A percentile compares a stretch with the other conserved stretches of the same genome.
Conservation (phyloP, 768 basidiomycete species). For the Macrocybe gigantea region DNA sequence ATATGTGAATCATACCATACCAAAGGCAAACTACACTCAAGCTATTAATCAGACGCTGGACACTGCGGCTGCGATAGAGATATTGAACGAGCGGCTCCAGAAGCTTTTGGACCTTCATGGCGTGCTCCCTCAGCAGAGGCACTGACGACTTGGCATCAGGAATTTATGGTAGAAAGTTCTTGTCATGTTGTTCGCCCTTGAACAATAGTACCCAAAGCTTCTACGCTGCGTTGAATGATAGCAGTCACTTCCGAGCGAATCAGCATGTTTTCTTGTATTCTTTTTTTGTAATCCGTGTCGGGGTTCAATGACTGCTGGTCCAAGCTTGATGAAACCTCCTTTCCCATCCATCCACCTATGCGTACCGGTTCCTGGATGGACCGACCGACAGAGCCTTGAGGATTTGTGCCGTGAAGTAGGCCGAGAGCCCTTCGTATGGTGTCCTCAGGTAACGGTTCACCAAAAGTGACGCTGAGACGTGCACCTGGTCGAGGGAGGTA, state of each 20-base stretch:
- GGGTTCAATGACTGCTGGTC: not conserved
- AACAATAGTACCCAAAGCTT: slow-evolving; percentile 35
- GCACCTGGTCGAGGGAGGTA: slow-evolving; percentile 59
- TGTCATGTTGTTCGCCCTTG: no score
- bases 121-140: slow-evolving; percentile 3
- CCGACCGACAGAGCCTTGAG: not conserved
- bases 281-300: not conserved
- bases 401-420: not conserved
- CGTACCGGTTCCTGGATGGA: slow-evolving; percentile 11
- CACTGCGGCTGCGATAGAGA: slow-evolving; percentile 1
- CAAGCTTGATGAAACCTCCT: not conserved
- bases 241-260: slow-evolving; percentile 51
- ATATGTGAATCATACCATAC: no score
- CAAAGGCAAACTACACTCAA: not conserved
- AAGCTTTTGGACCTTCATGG: slow-evolving; percentile 11
- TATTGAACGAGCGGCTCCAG: slow-evolving; percentile 11
- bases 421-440: slow-evolving; percentile 21
- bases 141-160: not conserved
- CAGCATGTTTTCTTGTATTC: slow-evolving; percentile 22
- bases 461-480: slow-evolving; percentile 72
- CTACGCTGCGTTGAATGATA: slow-evolving; percentile 45
- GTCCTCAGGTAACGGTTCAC: slow-evolving; percentile 55
- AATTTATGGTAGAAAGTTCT: not conserved
- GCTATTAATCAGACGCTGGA: not conserved
- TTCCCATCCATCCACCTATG: slow-evolving; percentile 13